Percentiles rank a stretch among this genome's conserved stretches.
phyloP scores from a whole-genome alignment of 345 rosid species.

The Dimocarpus longan region DNA sequence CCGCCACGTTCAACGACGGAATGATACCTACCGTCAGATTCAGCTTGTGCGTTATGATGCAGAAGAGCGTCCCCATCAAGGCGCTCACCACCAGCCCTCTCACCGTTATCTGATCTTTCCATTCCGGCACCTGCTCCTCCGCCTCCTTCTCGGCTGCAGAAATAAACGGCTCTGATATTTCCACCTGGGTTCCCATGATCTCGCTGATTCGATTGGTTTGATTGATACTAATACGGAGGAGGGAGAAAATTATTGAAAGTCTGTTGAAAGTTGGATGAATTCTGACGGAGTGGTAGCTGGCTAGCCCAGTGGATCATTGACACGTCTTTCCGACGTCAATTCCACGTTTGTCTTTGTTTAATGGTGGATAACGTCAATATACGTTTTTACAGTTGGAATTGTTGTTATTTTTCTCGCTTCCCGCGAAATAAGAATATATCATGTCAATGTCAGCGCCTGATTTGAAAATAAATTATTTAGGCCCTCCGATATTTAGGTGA shows the following conservation, averaged over 20 bases:
- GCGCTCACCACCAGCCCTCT: slow-evolving; percentile 78
- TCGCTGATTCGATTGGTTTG: not conserved
- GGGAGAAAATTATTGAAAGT: not conserved
- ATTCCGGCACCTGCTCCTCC: slow-evolving; percentile 61
- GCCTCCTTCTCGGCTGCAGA: slow-evolving; percentile 37
- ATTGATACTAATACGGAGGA: too few species aligned
- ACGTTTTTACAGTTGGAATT: not conserved
- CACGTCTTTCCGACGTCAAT: not conserved
- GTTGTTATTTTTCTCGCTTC: not conserved
- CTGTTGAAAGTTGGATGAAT: not conserved
- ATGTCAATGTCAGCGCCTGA: too few species aligned
- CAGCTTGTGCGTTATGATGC: slow-evolving; percentile 88
- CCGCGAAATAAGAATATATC: not conserved
- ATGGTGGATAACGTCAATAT: not conserved
- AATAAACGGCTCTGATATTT: slow-evolving; percentile 26
- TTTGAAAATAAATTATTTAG: too few species aligned
- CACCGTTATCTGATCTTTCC: slow-evolving; percentile 92
- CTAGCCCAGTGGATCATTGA: not conserved
- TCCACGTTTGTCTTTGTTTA: not conserved
- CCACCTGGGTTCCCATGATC: slow-evolving; percentile 62
- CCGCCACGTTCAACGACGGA: slow-evolving; percentile 90
- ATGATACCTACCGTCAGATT: slow-evolving; percentile 90
- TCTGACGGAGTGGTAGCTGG: not conserved
- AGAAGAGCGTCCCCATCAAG: slow-evolving; percentile 68
- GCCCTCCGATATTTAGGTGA: too few species aligned